Conservation (phyloP, 75 land plant species). For the Picea sitchensis region DNA sequence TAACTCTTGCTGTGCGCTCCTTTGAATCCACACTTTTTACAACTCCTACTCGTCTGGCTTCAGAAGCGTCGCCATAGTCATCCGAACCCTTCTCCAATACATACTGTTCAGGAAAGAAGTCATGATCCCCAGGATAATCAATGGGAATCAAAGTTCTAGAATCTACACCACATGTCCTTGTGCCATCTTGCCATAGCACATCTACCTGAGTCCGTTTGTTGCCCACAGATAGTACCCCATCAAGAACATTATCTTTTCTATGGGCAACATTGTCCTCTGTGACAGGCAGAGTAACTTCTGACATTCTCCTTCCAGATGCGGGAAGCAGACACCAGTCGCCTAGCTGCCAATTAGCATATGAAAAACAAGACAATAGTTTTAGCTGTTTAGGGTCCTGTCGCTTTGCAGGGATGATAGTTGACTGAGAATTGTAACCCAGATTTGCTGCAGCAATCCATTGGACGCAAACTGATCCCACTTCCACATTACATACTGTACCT, state of each 20-base stretch:
- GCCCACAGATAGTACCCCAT: constrained; percentile 58
- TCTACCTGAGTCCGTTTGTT: constrained; percentile 72
- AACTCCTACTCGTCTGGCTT: constrained; percentile 65
- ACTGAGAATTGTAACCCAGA: constrained; percentile 44
- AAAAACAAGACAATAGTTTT: constrained; percentile 61
- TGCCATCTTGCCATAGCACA: constrained; percentile 93
- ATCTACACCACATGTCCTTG: constrained; percentile 29
- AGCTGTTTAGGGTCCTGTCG: constrained; percentile 72
- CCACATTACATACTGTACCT: constrained; percentile 77
- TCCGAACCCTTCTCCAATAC: constrained; percentile 82
- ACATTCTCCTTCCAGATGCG: not conserved
- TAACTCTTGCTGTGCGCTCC: constrained; percentile 79
- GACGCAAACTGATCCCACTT: constrained; percentile 63
- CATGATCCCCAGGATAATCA: constrained; percentile 82
- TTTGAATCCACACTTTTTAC: constrained; percentile 86
- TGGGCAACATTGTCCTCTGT: constrained; percentile 11
- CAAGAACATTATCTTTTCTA: constrained; percentile 58
- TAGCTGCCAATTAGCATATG: constrained; percentile 86
- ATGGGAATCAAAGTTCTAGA: constrained; percentile 69
- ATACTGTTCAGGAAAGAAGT: constrained; percentile 87
- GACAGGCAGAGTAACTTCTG: constrained; percentile 12
- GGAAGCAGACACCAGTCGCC: constrained; percentile 82
- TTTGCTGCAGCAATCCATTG: constrained; percentile 83
- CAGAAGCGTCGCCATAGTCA: constrained; percentile 45
- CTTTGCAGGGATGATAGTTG: constrained; percentile 62